Evolutionary conservation across 495 filamentous ascomycete species (phyloP).

Genomic region (Penicillium arizonense): DNA sequence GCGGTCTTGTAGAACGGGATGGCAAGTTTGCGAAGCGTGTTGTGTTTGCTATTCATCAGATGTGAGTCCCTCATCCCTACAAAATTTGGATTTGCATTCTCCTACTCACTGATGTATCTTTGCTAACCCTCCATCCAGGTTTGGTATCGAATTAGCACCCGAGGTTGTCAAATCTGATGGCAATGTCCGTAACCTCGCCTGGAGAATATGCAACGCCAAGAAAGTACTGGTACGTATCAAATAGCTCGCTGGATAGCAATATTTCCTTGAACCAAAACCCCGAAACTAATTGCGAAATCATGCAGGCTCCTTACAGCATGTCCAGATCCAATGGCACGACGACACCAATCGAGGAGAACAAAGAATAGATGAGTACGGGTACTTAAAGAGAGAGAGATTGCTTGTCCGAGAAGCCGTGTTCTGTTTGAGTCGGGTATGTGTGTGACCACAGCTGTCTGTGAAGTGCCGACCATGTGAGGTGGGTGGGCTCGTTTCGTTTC

Average conservation of each 20-base stretch:
- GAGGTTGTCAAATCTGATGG: conserved; percentile 93
- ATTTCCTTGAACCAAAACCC: conserved; percentile 1
- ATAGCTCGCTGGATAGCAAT: not conserved
- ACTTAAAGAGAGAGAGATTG: no score
- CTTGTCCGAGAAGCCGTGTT: no score
- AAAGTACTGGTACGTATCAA: conserved; percentile 75
- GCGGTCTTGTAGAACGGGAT: conserved; percentile 76
- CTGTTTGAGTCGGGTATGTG: no score
- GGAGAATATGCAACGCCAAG: conserved; percentile 94
- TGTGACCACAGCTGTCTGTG: no score
- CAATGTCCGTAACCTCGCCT: conserved; percentile 84
- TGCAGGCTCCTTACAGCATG: conserved; percentile 50
- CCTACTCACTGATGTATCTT: not conserved
- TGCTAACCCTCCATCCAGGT: conserved; percentile 45
- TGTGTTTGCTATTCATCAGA: conserved; percentile 91
- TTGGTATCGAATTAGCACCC: conserved; percentile 92
- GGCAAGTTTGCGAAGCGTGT: conserved; percentile 85
- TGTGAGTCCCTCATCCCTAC: conserved; percentile 46
- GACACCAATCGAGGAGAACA: conserved; percentile 34
- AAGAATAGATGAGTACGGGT: conserved; percentile 10
- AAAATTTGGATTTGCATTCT: no score
- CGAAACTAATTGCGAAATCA: not conserved
- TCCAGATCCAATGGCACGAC: conserved; percentile 40
- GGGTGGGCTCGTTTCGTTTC: no score
- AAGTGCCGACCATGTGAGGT: no score